Evolutionary conservation across 1,284 basidiomycete species (phyloP).

Genomic region (Pseudozyma flocculosa): DNA sequence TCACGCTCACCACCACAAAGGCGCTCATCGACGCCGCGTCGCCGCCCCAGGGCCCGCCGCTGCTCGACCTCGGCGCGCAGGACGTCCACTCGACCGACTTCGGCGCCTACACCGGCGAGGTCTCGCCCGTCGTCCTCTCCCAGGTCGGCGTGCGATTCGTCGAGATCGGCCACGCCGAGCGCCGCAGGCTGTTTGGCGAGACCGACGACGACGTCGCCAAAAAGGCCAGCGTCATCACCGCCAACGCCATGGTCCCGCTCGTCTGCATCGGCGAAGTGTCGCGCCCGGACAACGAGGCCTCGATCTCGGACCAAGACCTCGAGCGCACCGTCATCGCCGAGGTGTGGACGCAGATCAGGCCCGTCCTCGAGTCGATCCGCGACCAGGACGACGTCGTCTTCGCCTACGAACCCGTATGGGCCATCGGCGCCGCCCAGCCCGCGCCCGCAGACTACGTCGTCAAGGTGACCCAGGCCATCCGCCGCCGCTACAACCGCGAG

Average conservation of each 20-base stretch:
- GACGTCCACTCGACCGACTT: constrained; percentile 40
- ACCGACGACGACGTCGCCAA: constrained; percentile 43
- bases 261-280: constrained; percentile 50
- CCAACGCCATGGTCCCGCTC: constrained; percentile 43
- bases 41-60: background rate
- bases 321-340: constrained; percentile 31
- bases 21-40: constrained; percentile 11
- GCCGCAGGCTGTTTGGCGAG: constrained; percentile 45
- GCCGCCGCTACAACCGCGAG: constrained; percentile 22
- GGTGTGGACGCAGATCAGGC: constrained; percentile 46
- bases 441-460: constrained; percentile 49
- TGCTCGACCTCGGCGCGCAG: constrained; percentile 49
- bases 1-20: constrained; percentile 30
- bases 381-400: constrained; percentile 30
- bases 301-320: constrained; percentile 11
- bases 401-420: constrained; percentile 55
- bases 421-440: constrained; percentile 45
- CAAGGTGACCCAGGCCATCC: constrained; percentile 43
- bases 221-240: constrained; percentile 36
- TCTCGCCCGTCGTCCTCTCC: constrained; percentile 41
- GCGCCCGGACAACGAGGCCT: constrained; percentile 19
- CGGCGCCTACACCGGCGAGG: constrained; percentile 51
- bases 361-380: constrained; percentile 25
- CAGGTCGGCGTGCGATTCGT: constrained; percentile 46
- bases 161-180: constrained; percentile 53